These are phyloP conservation scores for Globisporangium irregulare DNA, from an alignment of 352 stramenopile species.

Conservation along the genomic window DNA sequence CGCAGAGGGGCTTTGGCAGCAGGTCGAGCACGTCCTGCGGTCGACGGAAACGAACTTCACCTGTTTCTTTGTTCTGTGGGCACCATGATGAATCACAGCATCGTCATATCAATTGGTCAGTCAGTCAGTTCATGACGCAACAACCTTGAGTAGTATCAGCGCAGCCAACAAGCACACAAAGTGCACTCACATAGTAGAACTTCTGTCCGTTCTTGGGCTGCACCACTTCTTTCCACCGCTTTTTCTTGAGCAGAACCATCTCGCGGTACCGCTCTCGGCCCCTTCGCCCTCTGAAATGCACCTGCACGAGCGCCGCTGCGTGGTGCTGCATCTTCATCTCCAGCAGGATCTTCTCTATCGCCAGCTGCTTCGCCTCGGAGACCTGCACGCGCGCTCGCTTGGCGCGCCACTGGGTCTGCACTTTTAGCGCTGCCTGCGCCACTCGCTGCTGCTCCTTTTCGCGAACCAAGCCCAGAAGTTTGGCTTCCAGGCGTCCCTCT, in stretches of 20 bases:
- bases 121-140: background rate
- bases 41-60: constrained; percentile 88
- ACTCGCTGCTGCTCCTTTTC: constrained; percentile 36
- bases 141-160: background rate
- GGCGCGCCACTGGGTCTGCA: constrained; percentile 54
- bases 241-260: constrained; percentile 59
- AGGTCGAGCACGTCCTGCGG: constrained; percentile 92
- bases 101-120: constrained; percentile 4
- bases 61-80: constrained; percentile 88
- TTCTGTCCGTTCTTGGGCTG: constrained; percentile 63
- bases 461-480: constrained; percentile 38
- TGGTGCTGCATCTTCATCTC: constrained; percentile 60
- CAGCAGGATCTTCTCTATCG: constrained; percentile 37
- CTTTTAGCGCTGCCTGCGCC: constrained; percentile 28
- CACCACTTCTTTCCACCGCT: constrained; percentile 90
- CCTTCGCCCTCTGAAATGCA: constrained; percentile 63
- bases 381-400: constrained; percentile 31
- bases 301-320: constrained; percentile 73
- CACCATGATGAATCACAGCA: background rate
- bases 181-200: constrained; percentile 88
- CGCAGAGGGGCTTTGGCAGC: constrained; percentile 81
- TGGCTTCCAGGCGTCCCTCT: constrained; percentile 35
- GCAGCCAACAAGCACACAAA: background rate
- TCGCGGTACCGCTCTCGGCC: constrained; percentile 62
- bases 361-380: constrained; percentile 25